Percentiles rank a stretch among this genome's conserved stretches.
These are phyloP conservation scores for Thermomucor indicae-seudaticae DNA, from an alignment of 371 early-diverging fungal genomes.

Conservation along the genomic window DNA sequence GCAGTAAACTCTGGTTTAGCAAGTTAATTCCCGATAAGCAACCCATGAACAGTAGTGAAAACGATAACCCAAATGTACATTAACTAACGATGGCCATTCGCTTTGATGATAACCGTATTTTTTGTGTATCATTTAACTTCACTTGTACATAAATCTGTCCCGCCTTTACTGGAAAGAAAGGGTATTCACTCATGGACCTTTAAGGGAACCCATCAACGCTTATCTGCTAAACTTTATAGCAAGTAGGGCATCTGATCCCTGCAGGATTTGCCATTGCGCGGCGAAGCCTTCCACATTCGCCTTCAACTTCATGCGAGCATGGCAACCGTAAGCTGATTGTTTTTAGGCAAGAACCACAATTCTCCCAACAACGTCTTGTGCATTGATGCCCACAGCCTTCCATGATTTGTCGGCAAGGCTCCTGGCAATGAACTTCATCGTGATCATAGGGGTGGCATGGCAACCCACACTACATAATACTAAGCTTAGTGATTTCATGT, in stretches of 20 bases:
- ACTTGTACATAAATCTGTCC: neutral
- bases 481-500: conserved; percentile 5
- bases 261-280: conserved; percentile 5
- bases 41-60: too few relatives aligned
- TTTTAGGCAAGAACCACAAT: conserved; percentile 37
- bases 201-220: too few relatives aligned
- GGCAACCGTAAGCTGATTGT: conserved; percentile 13
- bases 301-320: conserved; percentile 31
- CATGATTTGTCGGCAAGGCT: conserved; percentile 28
- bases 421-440: conserved; percentile 31
- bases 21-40: too few relatives aligned
- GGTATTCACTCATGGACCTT: conserved; percentile 1
- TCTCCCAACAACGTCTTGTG: conserved; percentile 36
- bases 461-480: conserved; percentile 17
- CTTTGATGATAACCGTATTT: too few relatives aligned
- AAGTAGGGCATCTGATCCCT: conserved; percentile 4
- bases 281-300: conserved; percentile 19
- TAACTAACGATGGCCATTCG: too few relatives aligned
- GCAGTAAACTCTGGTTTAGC: conserved; percentile 4
- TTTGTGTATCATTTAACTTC: too few relatives aligned
- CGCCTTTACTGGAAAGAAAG: neutral
- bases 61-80: too few relatives aligned
- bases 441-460: conserved; percentile 52
- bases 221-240: too few relatives aligned
- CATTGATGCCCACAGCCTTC: conserved; percentile 35